phyloP scores from a whole-genome alignment of 2,329 filamentous ascomycete species.

The Colletotrichum gigasporum region DNA sequence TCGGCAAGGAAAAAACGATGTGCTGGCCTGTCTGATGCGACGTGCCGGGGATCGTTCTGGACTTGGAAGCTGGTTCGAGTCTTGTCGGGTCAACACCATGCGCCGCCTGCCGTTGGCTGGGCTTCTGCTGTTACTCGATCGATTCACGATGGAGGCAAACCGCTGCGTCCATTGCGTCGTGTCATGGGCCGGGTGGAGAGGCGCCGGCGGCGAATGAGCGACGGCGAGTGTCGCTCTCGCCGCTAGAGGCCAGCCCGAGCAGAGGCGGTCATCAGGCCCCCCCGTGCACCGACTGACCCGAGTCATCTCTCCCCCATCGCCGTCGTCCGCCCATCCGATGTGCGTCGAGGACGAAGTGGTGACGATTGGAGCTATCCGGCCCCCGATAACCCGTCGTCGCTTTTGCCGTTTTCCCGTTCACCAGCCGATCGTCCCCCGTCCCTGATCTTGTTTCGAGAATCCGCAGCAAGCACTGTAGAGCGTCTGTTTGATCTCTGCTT shows the following conservation, averaged over 20 bases:
- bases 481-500: not conserved
- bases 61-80: not conserved
- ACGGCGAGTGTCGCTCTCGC: not conserved
- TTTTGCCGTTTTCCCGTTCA: constrained; percentile 3
- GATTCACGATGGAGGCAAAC: not conserved
- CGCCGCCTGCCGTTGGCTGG: not conserved
- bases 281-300: not conserved
- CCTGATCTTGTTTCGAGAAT: not conserved
- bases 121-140: constrained; percentile 18
- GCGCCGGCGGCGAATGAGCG: not conserved
- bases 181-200: not conserved
- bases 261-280: not conserved
- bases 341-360: not conserved
- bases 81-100: not conserved
- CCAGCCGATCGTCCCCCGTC: not conserved
- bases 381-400: not conserved
- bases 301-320: constrained; percentile 3
- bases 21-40: not conserved
- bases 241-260: not conserved
- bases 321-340: not conserved
- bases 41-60: not conserved
- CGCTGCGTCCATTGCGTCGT: not conserved
- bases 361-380: not conserved
- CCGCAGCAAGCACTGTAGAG: too few species aligned
- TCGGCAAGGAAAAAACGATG: too few species aligned